Evolutionary conservation across 2,329 filamentous ascomycete species (phyloP), one percentile per base, ranked within the genome.

Genomic region (Aspergillus udagawae): DNA sequence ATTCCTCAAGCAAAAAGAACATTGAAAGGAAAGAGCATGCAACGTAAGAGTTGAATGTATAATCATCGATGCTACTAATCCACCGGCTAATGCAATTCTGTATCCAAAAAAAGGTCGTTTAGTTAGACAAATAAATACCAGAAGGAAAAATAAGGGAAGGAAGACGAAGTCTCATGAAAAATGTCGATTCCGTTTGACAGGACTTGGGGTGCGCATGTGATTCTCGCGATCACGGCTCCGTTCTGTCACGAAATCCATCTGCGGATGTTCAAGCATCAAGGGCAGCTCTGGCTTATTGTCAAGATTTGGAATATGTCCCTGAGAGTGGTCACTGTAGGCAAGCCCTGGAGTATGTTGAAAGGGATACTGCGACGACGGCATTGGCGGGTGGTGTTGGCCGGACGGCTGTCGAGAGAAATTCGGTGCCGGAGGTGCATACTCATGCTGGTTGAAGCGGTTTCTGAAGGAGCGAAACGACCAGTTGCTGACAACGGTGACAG

Each of bases 381-480:
- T 63, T 29, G 61, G 60, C 32, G 61, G 60, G 48, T 60, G 62
- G 49, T 64, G 62, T 38, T 68, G 66, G 20, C 56, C 57, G 17
- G 61, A 64, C 1, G 66, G 58, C 21, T 69, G 66, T 29, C 62
- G 65, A 17, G 64, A 42, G 21, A 65, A 65, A 54, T 59, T 65
- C 27, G 66, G 58, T 35, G 63, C 41, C 2, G 67, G 56, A 8
- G 63, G 68, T 6, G 61, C 28, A 50, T 69, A 70, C 35, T 67
- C 63, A 28, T 70, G 67, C 51, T 70, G 73, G 51, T 63, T 69
- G 27, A 63, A 69, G 60, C 65, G 69, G 60, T 68, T 74, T 65
- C 70, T 69, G 63, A 85, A 80, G 52, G 82, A 77, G 57, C 79
- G 79, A 68, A 86, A 86, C 2, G 83, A 83, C 70, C 83, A 79